Evolutionary conservation across 2,329 filamentous ascomycete genomes (phyloP).

Genomic region (Phaeosphaeria sp.): DNA sequence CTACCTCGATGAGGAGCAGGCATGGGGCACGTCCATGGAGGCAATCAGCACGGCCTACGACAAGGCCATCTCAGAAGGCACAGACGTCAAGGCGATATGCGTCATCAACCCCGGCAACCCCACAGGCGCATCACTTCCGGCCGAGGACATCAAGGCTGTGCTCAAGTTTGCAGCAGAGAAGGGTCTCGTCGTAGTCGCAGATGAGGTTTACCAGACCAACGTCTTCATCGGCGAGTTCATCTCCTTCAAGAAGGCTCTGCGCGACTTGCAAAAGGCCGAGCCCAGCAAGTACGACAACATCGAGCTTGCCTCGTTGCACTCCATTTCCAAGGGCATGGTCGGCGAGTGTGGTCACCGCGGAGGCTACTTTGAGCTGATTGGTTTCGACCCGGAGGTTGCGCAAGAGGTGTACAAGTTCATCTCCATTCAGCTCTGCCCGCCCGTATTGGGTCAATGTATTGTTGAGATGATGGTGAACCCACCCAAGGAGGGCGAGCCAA

Average conservation of each 20-base stretch:
- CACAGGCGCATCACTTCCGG: slow-evolving; percentile 83
- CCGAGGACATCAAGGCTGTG: slow-evolving; percentile 81
- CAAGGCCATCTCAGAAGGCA: slow-evolving; percentile 76
- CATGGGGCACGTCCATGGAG: slow-evolving; percentile 88
- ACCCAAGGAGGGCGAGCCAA: slow-evolving; percentile 80
- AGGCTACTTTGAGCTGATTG: slow-evolving; percentile 95
- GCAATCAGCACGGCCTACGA: slow-evolving; percentile 76
- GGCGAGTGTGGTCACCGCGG: slow-evolving; percentile 98
- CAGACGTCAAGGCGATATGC: slow-evolving; percentile 89
- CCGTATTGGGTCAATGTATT: slow-evolving; percentile 93
- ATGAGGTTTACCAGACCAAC: slow-evolving; percentile 99
- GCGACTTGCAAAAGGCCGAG: slow-evolving; percentile 74
- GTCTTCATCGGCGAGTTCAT: slow-evolving; percentile 93
- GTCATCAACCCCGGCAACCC: slow-evolving; percentile 99
- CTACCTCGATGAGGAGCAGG: slow-evolving; percentile 83
- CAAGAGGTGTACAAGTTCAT: slow-evolving; percentile 99
- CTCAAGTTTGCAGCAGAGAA: slow-evolving; percentile 85
- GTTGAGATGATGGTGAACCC: slow-evolving; percentile 99
- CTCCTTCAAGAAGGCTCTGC: slow-evolving; percentile 90
- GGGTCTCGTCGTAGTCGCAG: slow-evolving; percentile 87
- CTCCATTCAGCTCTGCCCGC: slow-evolving; percentile 94
- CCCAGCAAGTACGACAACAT: slow-evolving; percentile 79
- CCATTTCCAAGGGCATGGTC: slow-evolving; percentile 96
- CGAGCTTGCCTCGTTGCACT: slow-evolving; percentile 91
- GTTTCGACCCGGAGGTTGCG: slow-evolving; percentile 84